These are phyloP conservation scores for Nakaseomyces bracarensis DNA, from an alignment of 1,139 yeast genomes.

Conservation along the genomic window DNA sequence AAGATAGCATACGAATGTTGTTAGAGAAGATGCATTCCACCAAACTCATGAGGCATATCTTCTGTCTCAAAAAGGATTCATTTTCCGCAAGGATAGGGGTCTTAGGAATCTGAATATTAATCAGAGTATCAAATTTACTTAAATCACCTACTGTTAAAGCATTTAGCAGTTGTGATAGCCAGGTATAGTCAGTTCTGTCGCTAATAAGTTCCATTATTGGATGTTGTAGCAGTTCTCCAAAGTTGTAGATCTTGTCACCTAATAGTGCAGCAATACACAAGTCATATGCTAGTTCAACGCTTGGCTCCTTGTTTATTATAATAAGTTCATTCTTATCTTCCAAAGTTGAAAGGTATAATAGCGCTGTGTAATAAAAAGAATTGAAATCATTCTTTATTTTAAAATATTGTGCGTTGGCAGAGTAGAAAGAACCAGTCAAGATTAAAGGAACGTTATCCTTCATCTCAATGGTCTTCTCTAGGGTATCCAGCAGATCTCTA, in stretches of 20 bases:
- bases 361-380: constrained; percentile 60
- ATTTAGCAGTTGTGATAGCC: constrained; percentile 67
- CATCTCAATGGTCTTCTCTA: constrained; percentile 50
- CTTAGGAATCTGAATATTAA: constrained; percentile 33
- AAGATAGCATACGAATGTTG: constrained; percentile 64
- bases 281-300: constrained; percentile 63
- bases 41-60: constrained; percentile 84
- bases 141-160: constrained; percentile 76
- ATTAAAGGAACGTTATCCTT: constrained; percentile 57
- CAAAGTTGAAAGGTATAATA: constrained; percentile 56
- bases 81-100: constrained; percentile 54
- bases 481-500: constrained; percentile 58
- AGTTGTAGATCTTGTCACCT: constrained; percentile 89
- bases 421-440: constrained; percentile 76
- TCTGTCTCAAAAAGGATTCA: constrained; percentile 70
- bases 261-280: constrained; percentile 78
- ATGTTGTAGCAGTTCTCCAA: constrained; percentile 89
- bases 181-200: constrained; percentile 44
- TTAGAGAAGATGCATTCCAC: constrained; percentile 80
- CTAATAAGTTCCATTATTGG: constrained; percentile 61
- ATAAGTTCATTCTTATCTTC: constrained; percentile 28
- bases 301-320: constrained; percentile 38
- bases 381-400: constrained; percentile 73
- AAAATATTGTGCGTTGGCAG: constrained; percentile 69
- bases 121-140: constrained; percentile 36